Evolutionary conservation across 2,329 filamentous ascomycete species (phyloP), one percentile per base, ranked within the genome.

Genomic region (Botrytis aclada): DNA sequence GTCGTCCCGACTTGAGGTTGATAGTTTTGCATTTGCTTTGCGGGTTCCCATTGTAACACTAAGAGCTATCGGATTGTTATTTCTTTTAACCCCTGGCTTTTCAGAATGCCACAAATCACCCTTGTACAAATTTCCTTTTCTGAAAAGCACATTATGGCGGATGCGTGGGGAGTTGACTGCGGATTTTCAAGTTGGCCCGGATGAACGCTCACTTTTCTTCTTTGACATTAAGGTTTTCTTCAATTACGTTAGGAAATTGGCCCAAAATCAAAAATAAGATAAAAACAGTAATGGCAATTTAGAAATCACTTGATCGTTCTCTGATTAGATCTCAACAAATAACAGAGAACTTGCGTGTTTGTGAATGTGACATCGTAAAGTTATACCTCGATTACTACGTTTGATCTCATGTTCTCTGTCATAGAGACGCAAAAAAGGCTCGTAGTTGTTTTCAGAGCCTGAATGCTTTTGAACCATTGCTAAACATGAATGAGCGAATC

Each of bases 31-130:
- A 75, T 77, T 70, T 75, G 61, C 70, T 67, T 76, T 75, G 72
- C 76, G 74, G 75, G 70, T 77, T 75, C 74, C 75, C 76, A 75
- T 75, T 80, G 79, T 80, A 80, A 77, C 74, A 80, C 73, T 80
- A 80, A 75, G 75, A 77, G 74, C 77, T 73, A 73, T 69, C 70
- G 76, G 76, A 74, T 72, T 75, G 56, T 74, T 73, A 72, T 69
- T 62, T 74, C 73, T 74, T 73, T 73, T 74, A 67, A 70, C 62
- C 71, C 65, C 66, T 75, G 71, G 74, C 73, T 74, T 71, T 73
- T 73, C 74, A 71, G 75, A 74, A 77, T 77, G 73, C 70, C 73
- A 72, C 66, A 65, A 75, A 65, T 67, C 72, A 74, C 73, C 54
- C 63, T 72, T 80, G 78, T 79, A 79, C 77, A 80, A 80, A 78